Evolutionary conservation across 495 filamentous ascomycete genomes (phyloP).

Genomic region (Rusavskia elegans): DNA sequence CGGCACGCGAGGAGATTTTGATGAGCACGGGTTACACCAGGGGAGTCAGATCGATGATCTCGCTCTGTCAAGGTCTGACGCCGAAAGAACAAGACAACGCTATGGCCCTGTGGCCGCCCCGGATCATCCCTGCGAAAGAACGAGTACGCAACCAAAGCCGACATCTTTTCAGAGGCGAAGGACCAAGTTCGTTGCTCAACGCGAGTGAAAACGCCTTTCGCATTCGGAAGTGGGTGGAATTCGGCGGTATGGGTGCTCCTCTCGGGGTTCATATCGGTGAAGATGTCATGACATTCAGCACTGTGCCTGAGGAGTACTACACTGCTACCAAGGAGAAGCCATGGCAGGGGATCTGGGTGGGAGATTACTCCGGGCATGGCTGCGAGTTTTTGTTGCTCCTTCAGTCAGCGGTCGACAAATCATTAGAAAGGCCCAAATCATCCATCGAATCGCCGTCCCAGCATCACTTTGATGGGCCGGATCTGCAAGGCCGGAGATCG

Average conservation of each 20-base stretch:
- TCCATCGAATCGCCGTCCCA: background rate
- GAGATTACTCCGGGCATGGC: constrained; percentile 75
- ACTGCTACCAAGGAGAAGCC: constrained; percentile 66
- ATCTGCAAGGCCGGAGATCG: background rate
- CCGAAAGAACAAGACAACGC: constrained; percentile 15
- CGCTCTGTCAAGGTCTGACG: constrained; percentile 28
- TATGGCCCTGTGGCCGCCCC: constrained; percentile 60
- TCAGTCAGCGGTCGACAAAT: constrained; percentile 40
- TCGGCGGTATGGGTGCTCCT: constrained; percentile 16
- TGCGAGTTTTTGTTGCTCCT: constrained; percentile 75
- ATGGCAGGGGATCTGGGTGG: constrained; percentile 80
- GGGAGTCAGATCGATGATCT: constrained; percentile 29
- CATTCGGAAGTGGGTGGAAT: constrained; percentile 57
- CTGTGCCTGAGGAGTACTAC: constrained; percentile 54
- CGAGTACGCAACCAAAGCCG: constrained; percentile 33
- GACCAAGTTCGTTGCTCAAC: constrained; percentile 28
- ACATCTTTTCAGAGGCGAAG: constrained; percentile 20
- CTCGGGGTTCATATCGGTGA: constrained; percentile 38
- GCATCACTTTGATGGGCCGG: background rate
- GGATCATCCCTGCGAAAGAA: constrained; percentile 43
- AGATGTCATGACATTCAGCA: constrained; percentile 56
- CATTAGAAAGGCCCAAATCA: background rate
- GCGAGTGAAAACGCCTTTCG: constrained; percentile 52
- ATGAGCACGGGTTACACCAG: constrained; percentile 38
- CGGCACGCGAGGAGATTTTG: constrained; percentile 23